phyloP scores from a whole-genome alignment of 2,329 filamentous ascomycete genomes.

The Coniochaeta hoffmannii region DNA sequence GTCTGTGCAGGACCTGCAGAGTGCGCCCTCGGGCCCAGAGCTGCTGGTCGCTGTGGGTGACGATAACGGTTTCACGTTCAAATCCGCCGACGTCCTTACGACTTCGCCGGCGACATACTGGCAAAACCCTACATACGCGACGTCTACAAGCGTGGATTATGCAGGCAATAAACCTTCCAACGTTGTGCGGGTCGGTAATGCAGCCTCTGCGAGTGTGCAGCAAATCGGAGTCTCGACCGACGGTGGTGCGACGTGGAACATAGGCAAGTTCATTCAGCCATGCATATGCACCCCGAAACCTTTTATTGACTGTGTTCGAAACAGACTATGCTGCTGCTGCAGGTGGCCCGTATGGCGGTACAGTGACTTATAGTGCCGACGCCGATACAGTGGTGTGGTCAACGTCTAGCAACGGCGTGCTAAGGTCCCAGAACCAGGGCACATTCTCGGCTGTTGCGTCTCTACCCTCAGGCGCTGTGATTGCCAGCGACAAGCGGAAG shows the following conservation, averaged over 20 bases:
- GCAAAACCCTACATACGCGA: constrained; percentile 37
- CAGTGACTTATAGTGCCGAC: constrained; percentile 38
- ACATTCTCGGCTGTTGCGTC: constrained; percentile 36
- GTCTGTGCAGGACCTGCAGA: constrained; percentile 36
- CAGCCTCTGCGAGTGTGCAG: constrained; percentile 21
- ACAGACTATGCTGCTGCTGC: constrained; percentile 2
- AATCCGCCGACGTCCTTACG: constrained; percentile 24
- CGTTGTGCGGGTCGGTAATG: constrained; percentile 40
- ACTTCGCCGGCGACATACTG: constrained; percentile 33
- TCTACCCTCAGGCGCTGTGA: constrained; percentile 35
- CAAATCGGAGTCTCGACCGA: constrained; percentile 39
- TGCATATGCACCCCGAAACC: neutral
- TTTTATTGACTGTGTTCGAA: neutral
- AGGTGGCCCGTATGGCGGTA: neutral
- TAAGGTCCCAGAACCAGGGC: constrained; percentile 31
- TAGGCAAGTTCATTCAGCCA: constrained; percentile 5
- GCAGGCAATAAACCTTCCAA: constrained; percentile 33
- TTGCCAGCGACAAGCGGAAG: constrained; percentile 47
- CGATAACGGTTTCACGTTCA: constrained; percentile 40
- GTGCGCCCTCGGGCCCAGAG: constrained; percentile 37
- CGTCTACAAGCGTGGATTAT: constrained; percentile 35
- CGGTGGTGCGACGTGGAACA: constrained; percentile 38
- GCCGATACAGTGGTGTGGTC: constrained; percentile 43
- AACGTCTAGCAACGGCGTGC: constrained; percentile 29
- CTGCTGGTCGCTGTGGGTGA: constrained; percentile 41